Conservation (phyloP, 164 flowering plant genomes). For the Warburgia ugandensis region DNA sequence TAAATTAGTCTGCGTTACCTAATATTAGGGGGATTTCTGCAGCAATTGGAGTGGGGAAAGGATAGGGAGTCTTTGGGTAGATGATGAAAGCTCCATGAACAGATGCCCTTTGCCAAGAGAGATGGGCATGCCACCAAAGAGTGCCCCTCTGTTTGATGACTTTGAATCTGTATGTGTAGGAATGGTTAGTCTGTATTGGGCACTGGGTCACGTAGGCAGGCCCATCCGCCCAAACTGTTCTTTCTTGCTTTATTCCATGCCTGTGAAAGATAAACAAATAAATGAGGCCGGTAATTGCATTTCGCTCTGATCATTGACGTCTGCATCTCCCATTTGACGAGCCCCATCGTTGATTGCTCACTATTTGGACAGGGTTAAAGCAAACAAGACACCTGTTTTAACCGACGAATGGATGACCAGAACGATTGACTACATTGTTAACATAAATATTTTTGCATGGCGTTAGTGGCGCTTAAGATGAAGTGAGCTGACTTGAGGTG, state of each 20-base stretch:
- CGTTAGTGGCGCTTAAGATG: too few species aligned
- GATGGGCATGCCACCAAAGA: conserved; percentile 61
- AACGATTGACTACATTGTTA: too few species aligned
- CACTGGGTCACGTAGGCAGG: conserved; percentile 55
- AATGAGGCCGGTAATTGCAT: too few species aligned
- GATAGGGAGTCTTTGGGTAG: conserved; percentile 41
- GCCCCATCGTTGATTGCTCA: too few species aligned
- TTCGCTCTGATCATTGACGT: too few species aligned
- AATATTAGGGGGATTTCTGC: conserved; percentile 41
- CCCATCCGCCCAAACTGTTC: conserved; percentile 59
- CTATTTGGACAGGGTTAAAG: too few species aligned
- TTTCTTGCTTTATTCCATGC: conserved; percentile 55
- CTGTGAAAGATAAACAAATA: conserved; percentile 22
- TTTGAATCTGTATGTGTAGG: conserved; percentile 49
- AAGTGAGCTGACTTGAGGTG: too few species aligned
- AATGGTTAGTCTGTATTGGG: conserved; percentile 55
- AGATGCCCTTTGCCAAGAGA: conserved; percentile 52
- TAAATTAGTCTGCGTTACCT: too few species aligned
- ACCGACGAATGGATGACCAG: too few species aligned
- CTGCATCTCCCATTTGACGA: too few species aligned
- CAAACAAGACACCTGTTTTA: too few species aligned
- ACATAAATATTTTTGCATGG: too few species aligned
- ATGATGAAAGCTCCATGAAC: conserved; percentile 57
- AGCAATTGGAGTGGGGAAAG: conserved; percentile 29
- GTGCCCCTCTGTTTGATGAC: conserved; percentile 44